Evolutionary conservation across 163 green algal genomes (phyloP).

Genomic region (Scenedesmus sp.): DNA sequence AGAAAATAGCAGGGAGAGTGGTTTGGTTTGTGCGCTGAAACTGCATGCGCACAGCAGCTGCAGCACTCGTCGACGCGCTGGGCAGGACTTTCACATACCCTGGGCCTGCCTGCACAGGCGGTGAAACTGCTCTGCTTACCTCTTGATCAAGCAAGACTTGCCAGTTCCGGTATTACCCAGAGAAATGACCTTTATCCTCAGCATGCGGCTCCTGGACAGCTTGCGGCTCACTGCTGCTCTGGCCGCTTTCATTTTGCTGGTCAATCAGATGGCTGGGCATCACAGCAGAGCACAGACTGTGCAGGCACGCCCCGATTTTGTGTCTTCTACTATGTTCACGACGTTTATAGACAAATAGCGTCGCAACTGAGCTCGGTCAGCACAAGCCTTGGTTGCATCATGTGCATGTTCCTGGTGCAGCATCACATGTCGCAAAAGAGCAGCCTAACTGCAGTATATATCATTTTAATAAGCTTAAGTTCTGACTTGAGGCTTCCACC

Average conservation of each 20-base stretch:
- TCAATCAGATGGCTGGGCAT: neutral
- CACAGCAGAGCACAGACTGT: neutral
- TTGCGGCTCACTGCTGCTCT: conserved; percentile 58
- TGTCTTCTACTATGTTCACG: neutral
- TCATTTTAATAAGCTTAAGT: neutral
- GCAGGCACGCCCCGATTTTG: neutral
- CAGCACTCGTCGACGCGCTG: neutral
- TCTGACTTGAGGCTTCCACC: neutral
- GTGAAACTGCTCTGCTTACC: conserved; percentile 51
- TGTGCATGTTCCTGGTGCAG: neutral
- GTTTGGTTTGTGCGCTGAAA: neutral
- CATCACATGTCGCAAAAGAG: neutral
- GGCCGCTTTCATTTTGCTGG: conserved; percentile 60
- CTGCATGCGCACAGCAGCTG: neutral
- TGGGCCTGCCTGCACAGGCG: neutral
- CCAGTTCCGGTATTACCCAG: conserved; percentile 73
- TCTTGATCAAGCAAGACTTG: conserved; percentile 84
- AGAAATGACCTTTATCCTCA: conserved; percentile 77
- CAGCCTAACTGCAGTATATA: neutral
- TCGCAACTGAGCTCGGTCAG: neutral
- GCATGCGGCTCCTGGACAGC: conserved; percentile 53
- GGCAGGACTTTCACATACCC: too few relatives aligned
- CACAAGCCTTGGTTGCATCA: neutral
- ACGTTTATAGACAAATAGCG: neutral
- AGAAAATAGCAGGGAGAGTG: neutral